Percentiles rank a stretch among this genome's conserved stretches.
phyloP scores from a whole-genome alignment of 1,284 basidiomycete species.

The Malassezia equina region DNA sequence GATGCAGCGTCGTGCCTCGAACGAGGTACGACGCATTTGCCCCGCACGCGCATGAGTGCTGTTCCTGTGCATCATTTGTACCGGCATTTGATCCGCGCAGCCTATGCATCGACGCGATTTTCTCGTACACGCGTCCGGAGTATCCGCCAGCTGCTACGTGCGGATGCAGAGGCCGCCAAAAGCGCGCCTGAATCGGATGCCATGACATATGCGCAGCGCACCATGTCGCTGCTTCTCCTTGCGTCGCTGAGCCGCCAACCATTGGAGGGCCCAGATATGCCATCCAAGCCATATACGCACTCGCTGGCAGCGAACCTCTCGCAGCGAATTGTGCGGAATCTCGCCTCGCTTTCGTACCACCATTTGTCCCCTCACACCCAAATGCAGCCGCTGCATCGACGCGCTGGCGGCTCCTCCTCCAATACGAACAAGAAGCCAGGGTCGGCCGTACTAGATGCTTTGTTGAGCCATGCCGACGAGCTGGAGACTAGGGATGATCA shows the following conservation, averaged over 20 bases:
- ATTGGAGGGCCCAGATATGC: not conserved
- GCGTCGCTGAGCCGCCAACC: conserved; percentile 3
- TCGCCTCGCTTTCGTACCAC: conserved; percentile 35
- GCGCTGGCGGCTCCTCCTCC: conserved; percentile 3
- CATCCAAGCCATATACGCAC: not conserved
- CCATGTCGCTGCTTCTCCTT: conserved; percentile 9
- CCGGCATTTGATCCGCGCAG: conserved; percentile 14
- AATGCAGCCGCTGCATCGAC: conserved; percentile 26
- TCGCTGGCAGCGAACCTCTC: conserved; percentile 14
- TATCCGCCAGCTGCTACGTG: conserved; percentile 13
- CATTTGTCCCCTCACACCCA: conserved; percentile 40
- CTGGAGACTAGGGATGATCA: not conserved
- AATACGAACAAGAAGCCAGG: not conserved
- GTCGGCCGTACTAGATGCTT: not conserved
- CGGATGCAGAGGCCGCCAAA: conserved; percentile 1
- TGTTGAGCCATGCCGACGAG: not conserved
- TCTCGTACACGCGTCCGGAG: conserved; percentile 4
- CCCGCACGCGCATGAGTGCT: not conserved
- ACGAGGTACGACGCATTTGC: not conserved
- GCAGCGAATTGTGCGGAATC: conserved; percentile 24
- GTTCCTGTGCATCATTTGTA: conserved; percentile 5
- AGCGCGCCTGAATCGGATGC: not conserved
- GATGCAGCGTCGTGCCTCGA: no score
- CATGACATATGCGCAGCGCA: conserved; percentile 1
- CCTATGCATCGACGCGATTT: conserved; percentile 4